A percentile compares a stretch with the other conserved stretches of the same genome.
These are phyloP conservation scores for Ploettnerulaceae sp. DNA, from an alignment of 2,329 filamentous ascomycete genomes.

Conservation along the genomic window DNA sequence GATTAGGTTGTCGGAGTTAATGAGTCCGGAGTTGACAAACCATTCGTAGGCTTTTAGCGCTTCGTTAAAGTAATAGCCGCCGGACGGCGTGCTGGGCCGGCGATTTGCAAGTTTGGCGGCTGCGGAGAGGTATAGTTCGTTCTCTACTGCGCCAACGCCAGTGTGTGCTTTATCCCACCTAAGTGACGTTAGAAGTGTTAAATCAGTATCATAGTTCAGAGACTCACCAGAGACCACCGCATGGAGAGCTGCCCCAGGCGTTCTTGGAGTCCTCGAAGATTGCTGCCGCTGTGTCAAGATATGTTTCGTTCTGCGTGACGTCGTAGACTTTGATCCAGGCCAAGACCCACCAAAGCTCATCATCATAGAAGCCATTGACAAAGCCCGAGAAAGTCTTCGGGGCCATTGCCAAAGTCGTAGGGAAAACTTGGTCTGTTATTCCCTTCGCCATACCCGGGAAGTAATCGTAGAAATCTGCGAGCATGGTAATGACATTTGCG, in stretches of 20 bases:
- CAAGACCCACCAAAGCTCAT: slow-evolving; percentile 61
- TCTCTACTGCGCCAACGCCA: slow-evolving; percentile 52
- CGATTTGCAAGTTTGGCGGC: slow-evolving; percentile 53
- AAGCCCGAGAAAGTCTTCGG: slow-evolving; percentile 38
- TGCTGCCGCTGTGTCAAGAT: slow-evolving; percentile 47
- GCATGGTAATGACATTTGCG: slow-evolving; percentile 59
- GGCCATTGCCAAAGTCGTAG: slow-evolving; percentile 25
- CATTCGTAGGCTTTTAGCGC: slow-evolving; percentile 46
- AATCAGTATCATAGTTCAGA: background rate
- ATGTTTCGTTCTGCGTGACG: slow-evolving; percentile 46
- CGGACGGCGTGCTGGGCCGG: slow-evolving; percentile 44
- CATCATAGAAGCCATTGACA: slow-evolving; percentile 52
- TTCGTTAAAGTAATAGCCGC: slow-evolving; percentile 52
- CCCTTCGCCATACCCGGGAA: slow-evolving; percentile 20
- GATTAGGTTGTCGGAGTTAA: slow-evolving; percentile 44
- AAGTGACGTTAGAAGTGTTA: background rate
- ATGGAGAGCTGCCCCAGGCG: slow-evolving; percentile 45
- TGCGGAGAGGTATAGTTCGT: slow-evolving; percentile 50
- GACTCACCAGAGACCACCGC: slow-evolving; percentile 46
- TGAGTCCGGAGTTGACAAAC: slow-evolving; percentile 45
- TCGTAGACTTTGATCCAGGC: slow-evolving; percentile 54
- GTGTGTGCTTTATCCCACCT: slow-evolving; percentile 49
- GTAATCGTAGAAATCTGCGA: slow-evolving; percentile 47
- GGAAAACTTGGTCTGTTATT: slow-evolving; percentile 23
- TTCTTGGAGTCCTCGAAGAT: slow-evolving; percentile 54